Conservation (phyloP, 169 alveolate genomes). For the Plasmodium vinckei region DNA sequence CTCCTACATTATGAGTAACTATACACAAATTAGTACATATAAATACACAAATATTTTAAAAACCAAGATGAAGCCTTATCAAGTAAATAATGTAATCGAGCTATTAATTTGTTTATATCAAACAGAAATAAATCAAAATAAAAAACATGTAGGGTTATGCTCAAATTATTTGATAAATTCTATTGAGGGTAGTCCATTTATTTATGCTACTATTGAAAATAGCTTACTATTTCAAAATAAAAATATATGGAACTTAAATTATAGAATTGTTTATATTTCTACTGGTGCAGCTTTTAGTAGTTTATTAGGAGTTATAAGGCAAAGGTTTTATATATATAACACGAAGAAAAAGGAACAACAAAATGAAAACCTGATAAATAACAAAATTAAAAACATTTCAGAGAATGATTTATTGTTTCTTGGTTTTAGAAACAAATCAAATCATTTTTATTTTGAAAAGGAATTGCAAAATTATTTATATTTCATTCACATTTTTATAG, state of each 20-base stretch:
- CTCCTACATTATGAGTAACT: neutral
- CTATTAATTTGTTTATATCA: slow-evolving; percentile 54
- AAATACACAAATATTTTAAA: slow-evolving; percentile 12
- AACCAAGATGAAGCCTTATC: neutral
- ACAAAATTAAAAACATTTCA: neutral
- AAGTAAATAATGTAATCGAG: slow-evolving; percentile 21
- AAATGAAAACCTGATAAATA: neutral
- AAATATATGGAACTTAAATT: slow-evolving; percentile 41
- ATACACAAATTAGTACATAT: neutral
- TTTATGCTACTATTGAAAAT: slow-evolving; percentile 48
- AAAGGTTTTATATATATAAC: slow-evolving; percentile 22
- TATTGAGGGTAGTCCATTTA: slow-evolving; percentile 28
- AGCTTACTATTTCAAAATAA: slow-evolving; percentile 42
- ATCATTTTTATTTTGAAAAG: slow-evolving; percentile 50
- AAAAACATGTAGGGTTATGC: slow-evolving; percentile 58
- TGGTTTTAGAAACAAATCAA: slow-evolving; percentile 38
- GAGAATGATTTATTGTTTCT: slow-evolving; percentile 41
- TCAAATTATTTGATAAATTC: slow-evolving; percentile 56
- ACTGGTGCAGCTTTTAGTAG: slow-evolving; percentile 72
- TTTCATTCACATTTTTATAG: slow-evolving; percentile 48
- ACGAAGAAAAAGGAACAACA: neutral
- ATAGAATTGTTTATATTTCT: slow-evolving; percentile 58
- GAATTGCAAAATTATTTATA: slow-evolving; percentile 6
- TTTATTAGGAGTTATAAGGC: slow-evolving; percentile 25
- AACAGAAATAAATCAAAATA: slow-evolving; percentile 38